phyloP scores from a whole-genome alignment of 108 stramenopile species.

The Pinguiococcus pyrenoidosus region DNA sequence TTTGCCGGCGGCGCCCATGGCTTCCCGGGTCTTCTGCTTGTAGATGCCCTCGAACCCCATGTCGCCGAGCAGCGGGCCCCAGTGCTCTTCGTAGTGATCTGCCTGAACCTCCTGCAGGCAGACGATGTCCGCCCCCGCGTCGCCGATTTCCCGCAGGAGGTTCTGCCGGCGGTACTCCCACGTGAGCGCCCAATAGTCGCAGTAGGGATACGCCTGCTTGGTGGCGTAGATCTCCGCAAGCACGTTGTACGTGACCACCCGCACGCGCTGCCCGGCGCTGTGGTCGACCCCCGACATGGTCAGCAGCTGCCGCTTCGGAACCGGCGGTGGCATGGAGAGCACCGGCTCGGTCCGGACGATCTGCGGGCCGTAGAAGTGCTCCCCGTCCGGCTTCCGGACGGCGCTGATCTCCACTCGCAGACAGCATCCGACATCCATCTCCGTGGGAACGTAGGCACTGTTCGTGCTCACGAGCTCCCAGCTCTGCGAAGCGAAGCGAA shows the following conservation, averaged over 20 bases:
- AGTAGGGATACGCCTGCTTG: constrained; percentile 90
- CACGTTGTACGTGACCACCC: constrained; percentile 87
- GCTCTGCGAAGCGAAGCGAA: no score
- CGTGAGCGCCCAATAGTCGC: constrained; percentile 81
- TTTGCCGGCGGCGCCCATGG: constrained; percentile 76
- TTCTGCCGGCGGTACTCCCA: constrained; percentile 90
- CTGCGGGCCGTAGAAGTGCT: constrained; percentile 15
- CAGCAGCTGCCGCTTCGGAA: constrained; percentile 16
- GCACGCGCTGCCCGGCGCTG: constrained; percentile 61
- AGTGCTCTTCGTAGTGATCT: constrained; percentile 80
- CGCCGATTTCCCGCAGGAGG: constrained; percentile 71
- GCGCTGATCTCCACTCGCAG: constrained; percentile 30
- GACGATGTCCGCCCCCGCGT: constrained; percentile 82
- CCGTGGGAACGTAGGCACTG: constrained; percentile 20
- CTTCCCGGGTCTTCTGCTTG: constrained; percentile 90
- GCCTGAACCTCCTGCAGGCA: constrained; percentile 97
- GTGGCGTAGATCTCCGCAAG: constrained; percentile 98
- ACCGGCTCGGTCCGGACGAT: constrained; percentile 28
- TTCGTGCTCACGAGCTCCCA: constrained; percentile 5
- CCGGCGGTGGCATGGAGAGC: constrained; percentile 24
- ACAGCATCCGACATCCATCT: constrained; percentile 28
- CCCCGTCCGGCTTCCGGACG: constrained; percentile 14
- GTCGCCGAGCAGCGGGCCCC: constrained; percentile 69
- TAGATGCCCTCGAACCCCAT: constrained; percentile 87
- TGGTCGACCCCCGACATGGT: constrained; percentile 15